Evolutionary conservation across 768 basidiomycete species (phyloP), one percentile per base, ranked within the genome.

Genomic region (Cubamyces sp.): DNA sequence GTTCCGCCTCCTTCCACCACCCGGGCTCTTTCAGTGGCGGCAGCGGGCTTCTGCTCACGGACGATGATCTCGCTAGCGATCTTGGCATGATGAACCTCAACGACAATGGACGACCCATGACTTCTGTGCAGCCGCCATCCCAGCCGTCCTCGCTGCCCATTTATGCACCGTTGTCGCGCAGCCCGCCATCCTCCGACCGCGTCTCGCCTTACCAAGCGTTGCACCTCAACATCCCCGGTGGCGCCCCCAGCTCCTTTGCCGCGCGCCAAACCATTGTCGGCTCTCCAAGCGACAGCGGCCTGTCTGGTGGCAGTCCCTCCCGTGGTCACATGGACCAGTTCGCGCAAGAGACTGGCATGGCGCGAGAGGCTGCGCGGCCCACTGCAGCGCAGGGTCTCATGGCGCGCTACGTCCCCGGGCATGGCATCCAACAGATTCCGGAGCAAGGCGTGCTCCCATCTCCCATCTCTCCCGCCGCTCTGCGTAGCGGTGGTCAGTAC

Each of bases 11-110:
- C 70, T 77, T 54, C 66, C 80, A 64, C 63, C 72, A 76, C 30
- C 65, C 70, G 9, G 71, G 70, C n/a, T 68, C 74, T 1, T 76
- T 73, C 26, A 73, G 77, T 54, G 75, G 81, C 3, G 81, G 88
- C 3, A 79, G 87, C 0, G 86, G 88, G 2, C 76, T 91, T 28
- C 76, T 89, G 74, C 75, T 94, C 21, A 85, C 85, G 0, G 92
- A 94, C 64, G 92, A 94, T 53, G 92, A 94, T 63, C 82, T 94
- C 14, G 89, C 89, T 0, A 83, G 81, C 21, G 89, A 89, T 68
- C 80, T 93, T 37, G 84, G 83, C 23, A 69, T 84, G 59, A 78
- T 92, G 64, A 88, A 77, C 67, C 67, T 92, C n/a, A 80, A 79
- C 62, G 60, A 61, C 26, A 34, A 48, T 49, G 57, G 45, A 37